A percentile compares a stretch with the other conserved stretches of the same genome.
These are phyloP conservation scores for Platismatia glauca DNA, from an alignment of 495 filamentous ascomycete genomes.

Conservation along the genomic window DNA sequence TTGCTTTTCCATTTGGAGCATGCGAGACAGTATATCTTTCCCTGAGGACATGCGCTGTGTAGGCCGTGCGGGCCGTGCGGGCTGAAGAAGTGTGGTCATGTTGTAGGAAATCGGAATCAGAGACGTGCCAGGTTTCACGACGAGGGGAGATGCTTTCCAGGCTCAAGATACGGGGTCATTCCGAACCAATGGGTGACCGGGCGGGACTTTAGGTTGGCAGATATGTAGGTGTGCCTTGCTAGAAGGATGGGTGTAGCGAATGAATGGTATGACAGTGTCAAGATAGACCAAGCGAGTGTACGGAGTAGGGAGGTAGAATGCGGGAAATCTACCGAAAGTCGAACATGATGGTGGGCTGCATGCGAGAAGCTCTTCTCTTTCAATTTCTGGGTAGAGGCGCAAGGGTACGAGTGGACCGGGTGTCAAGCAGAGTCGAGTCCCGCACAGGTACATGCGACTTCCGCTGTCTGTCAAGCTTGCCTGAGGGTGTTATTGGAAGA, in stretches of 20 bases:
- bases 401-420: background rate
- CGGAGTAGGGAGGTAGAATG: too few relatives aligned
- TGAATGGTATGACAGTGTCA: background rate
- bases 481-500: too few relatives aligned
- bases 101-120: background rate
- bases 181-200: background rate
- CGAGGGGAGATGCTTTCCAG: background rate
- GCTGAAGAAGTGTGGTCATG: constrained; percentile 10
- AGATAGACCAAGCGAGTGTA: background rate
- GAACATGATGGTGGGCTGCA: background rate
- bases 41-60: constrained; percentile 16
- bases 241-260: background rate
- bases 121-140: background rate
- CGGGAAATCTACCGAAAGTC: background rate
- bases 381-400: background rate
- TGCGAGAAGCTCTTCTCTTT: background rate
- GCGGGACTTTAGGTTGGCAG: background rate
- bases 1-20: constrained; percentile 27
- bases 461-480: background rate
- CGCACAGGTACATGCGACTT: background rate
- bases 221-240: background rate
- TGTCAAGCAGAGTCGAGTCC: background rate
- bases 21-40: constrained; percentile 23
- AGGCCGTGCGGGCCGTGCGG: constrained; percentile 11
- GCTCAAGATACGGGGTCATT: background rate